These are phyloP conservation scores for Tulasnella sp. DNA, from an alignment of 768 basidiomycete genomes.

Conservation along the genomic window DNA sequence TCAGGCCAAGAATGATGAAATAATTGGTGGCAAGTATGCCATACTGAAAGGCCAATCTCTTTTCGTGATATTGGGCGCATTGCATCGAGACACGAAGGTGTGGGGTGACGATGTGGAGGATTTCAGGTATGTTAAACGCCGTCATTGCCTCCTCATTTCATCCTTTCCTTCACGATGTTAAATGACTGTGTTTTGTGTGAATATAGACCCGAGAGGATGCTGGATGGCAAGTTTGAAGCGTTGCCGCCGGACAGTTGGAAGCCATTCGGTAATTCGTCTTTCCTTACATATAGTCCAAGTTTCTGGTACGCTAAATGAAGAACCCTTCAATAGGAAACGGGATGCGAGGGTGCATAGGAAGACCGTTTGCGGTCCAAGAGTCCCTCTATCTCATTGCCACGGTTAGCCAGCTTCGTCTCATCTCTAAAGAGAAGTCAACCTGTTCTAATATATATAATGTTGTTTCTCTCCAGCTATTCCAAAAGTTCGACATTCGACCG, in stretches of 20 bases:
- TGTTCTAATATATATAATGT: too few relatives aligned
- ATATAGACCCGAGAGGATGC: slow-evolving; percentile 41
- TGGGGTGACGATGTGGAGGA: slow-evolving; percentile 41
- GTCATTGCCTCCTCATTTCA: not conserved
- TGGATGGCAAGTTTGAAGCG: slow-evolving; percentile 40
- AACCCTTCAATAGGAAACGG: slow-evolving; percentile 19
- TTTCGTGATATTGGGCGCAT: slow-evolving; percentile 24
- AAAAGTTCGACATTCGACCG: slow-evolving; percentile 38
- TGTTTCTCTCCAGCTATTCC: slow-evolving; percentile 34
- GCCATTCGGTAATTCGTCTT: slow-evolving; percentile 25
- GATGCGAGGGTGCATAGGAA: slow-evolving; percentile 23
- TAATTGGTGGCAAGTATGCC: slow-evolving; percentile 34
- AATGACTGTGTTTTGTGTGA: slow-evolving; percentile 27
- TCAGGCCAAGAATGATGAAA: slow-evolving; percentile 30
- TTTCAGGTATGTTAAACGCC: not conserved
- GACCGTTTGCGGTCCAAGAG: not conserved
- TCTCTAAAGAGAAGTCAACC: too few relatives aligned
- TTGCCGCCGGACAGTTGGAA: slow-evolving; percentile 39
- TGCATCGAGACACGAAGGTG: slow-evolving; percentile 35
- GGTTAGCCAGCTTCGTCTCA: slow-evolving; percentile 20
- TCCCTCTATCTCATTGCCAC: slow-evolving; percentile 29
- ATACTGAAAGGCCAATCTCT: slow-evolving; percentile 28
- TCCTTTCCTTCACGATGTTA: too few relatives aligned
- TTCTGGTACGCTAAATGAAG: too few relatives aligned
- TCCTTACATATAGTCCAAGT: too few relatives aligned